phyloP scores from a whole-genome alignment of 2,329 filamentous ascomycete genomes.

The Pseudogymnoascus sp. region DNA sequence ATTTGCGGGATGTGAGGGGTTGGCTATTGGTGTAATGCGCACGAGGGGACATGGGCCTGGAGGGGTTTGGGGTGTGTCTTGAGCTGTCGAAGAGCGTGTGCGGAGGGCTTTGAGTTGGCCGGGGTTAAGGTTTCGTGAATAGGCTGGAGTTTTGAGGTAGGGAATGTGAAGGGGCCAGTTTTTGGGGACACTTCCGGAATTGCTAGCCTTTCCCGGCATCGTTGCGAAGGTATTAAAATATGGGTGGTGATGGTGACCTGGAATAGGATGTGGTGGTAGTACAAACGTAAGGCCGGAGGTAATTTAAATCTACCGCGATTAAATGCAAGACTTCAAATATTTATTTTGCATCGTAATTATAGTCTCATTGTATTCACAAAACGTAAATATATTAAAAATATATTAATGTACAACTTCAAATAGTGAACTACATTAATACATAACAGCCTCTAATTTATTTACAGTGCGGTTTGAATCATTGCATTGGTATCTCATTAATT shows the following conservation, averaged over 20 bases:
- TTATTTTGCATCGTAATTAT: not conserved
- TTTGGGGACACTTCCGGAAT: conserved; percentile 31
- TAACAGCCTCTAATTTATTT: not conserved
- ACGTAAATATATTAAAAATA: too few species aligned
- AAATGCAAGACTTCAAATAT: not conserved
- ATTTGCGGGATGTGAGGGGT: conserved; percentile 46
- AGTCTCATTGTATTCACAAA: not conserved
- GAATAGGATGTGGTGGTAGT: not conserved
- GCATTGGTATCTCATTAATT: conserved; percentile 7
- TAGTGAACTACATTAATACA: not conserved
- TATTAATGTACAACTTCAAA: not conserved
- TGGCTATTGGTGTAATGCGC: conserved; percentile 44
- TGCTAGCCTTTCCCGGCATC: not conserved
- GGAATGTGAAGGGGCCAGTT: conserved; percentile 49
- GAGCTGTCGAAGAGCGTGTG: conserved; percentile 36
- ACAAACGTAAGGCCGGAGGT: not conserved
- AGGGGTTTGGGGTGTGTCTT: conserved; percentile 23
- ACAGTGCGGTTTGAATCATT: not conserved
- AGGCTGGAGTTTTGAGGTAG: conserved; percentile 43
- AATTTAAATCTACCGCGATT: not conserved
- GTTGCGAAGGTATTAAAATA: not conserved
- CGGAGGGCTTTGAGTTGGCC: not conserved
- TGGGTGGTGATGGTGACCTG: not conserved
- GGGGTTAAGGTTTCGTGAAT: conserved; percentile 32
- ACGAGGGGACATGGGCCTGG: conserved; percentile 41